Conservation (phyloP, 805 yeast genomes). For the Saccharomycopsis sp. region DNA sequence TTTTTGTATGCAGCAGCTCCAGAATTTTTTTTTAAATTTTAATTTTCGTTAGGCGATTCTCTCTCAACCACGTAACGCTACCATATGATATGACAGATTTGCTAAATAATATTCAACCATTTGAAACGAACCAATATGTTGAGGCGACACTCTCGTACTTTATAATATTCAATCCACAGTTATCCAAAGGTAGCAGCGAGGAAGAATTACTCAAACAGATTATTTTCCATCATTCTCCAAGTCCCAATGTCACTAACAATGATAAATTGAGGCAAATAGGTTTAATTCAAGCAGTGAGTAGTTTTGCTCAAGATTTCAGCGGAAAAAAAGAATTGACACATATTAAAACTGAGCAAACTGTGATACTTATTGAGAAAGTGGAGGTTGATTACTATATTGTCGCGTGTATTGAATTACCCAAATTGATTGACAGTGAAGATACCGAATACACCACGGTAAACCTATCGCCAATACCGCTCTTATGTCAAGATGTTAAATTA, state of each 20-base stretch:
- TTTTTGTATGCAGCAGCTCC: not conserved
- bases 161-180: slow-evolving; percentile 16
- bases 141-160: slow-evolving; percentile 8
- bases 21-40: not conserved
- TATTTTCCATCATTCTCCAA: slow-evolving; percentile 7
- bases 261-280: slow-evolving; percentile 18
- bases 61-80: not conserved
- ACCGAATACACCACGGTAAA: slow-evolving; percentile 14
- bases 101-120: not conserved
- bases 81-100: not conserved
- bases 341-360: slow-evolving; percentile 19
- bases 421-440: slow-evolving; percentile 13
- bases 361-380: slow-evolving; percentile 14
- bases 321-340: slow-evolving; percentile 2
- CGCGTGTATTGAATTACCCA: slow-evolving; percentile 16
- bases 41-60: not conserved
- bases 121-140: not conserved
- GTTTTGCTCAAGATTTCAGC: slow-evolving; percentile 18
- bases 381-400: slow-evolving; percentile 15
- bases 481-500: slow-evolving; percentile 11
- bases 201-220: slow-evolving; percentile 18
- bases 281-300: slow-evolving; percentile 17
- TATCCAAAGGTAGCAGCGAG: slow-evolving; percentile 11
- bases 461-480: slow-evolving; percentile 12
- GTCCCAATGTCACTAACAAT: not conserved